Evolutionary conservation across 2,329 filamentous ascomycete species (phyloP).

Genomic region (Geoglossum cookeanum): DNA sequence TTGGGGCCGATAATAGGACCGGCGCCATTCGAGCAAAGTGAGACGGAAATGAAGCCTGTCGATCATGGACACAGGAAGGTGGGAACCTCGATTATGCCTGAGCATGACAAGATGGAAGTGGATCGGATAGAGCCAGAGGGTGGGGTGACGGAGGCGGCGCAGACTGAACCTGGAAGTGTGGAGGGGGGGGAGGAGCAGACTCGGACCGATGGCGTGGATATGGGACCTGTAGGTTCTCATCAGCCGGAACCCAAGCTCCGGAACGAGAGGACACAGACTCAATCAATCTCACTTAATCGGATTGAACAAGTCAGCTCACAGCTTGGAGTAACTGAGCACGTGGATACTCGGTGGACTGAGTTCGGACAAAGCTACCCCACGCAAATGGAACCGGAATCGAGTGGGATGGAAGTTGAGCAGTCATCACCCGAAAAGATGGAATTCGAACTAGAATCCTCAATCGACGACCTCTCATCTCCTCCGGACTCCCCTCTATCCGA

Average conservation of each 20-base stretch:
- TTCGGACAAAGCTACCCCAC: background rate
- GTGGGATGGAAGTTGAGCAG: background rate
- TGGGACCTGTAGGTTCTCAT: background rate
- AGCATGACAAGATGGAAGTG: background rate
- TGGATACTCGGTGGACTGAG: background rate
- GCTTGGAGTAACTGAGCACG: background rate
- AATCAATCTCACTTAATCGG: background rate
- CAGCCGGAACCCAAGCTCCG: background rate
- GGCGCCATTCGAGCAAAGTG: background rate
- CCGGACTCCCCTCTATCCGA: background rate
- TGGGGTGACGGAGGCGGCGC: background rate
- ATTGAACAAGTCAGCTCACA: background rate
- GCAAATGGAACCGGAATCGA: background rate
- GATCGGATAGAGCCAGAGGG: too few relatives aligned
- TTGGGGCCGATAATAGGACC: background rate
- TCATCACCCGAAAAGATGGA: background rate
- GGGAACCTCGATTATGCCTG: background rate
- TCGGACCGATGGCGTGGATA: background rate
- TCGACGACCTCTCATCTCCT: conserved; percentile 1
- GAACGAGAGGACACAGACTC: background rate
- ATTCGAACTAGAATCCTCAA: background rate
- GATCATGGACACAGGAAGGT: background rate
- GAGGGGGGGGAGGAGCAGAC: background rate
- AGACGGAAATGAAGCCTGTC: background rate
- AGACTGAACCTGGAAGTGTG: background rate